Base-by-base conservation (phyloP, 139 green algal genomes). In the Tetradesmus obliquus region DNA sequence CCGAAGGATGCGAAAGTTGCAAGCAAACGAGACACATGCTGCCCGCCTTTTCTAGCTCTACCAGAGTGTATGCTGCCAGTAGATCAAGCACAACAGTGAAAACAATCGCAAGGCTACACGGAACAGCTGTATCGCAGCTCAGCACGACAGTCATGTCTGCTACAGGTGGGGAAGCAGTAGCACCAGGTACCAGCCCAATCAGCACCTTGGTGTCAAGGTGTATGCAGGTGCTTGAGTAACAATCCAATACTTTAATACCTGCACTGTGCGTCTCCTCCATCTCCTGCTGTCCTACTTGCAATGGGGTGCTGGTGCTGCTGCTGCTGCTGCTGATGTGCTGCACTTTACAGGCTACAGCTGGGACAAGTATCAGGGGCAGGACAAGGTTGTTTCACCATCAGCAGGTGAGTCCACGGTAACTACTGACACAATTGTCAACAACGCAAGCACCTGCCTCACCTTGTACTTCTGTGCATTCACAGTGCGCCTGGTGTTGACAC, bases 361-460 rank as follows among this genome's bases (percentile, higher is more conserved):
- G 84, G 84, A 89, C 32, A 81, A 51, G 45, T 89, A 69, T 17
- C n/a, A 89, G n/a, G 57, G 57, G 19, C 60, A 89, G 84, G 58
- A 89, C 12, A 90, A 84, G 19, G 9, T 9, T 20, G 86, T 84
- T 3, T 90, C 86, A 32, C 86, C 86, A 9, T 69, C 66, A 53
- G 86, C 86, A 90, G 86, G 86, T 69, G 32, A 45, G 32, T 45
- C 0, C 32, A 45, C 32, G 32, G 32, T 45, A 45, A 1, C 32
- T 45, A 45, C 32, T 45, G 32, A 45, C 32, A 45, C 32, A 45
- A 45, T 45, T 0, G 0, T 45, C 32, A 45, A 45, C 32, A 45
- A 45, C 0, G 32, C 32, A 45, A 45, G 32, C 32, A 45, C 32
- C 32, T 45, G 32, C 32, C 32, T 45, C 32, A 45, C 0, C 32